Conservation (phyloP, 2,329 filamentous ascomycete genomes). For the Arthrocladium fulminans region DNA sequence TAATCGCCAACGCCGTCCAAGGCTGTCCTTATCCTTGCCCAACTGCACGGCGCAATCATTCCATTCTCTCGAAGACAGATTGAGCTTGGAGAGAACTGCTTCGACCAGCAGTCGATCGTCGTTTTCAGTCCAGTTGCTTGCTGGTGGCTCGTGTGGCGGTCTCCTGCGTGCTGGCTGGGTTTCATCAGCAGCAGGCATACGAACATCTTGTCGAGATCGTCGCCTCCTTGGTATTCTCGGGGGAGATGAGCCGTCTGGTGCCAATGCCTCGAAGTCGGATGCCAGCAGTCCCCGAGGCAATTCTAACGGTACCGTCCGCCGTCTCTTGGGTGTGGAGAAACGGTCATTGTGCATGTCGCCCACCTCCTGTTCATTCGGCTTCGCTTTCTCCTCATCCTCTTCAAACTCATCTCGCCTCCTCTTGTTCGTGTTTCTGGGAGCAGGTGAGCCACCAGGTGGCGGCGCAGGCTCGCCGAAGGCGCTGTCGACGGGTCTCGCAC, state of each 20-base stretch:
- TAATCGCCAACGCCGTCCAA: conserved; percentile 35
- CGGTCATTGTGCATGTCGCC: conserved; percentile 13
- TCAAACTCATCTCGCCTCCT: conserved; percentile 28
- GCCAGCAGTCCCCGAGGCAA: conserved; percentile 36
- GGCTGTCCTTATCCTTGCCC: conserved; percentile 33
- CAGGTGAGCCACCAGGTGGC: conserved; percentile 18
- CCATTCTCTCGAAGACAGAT: conserved; percentile 37
- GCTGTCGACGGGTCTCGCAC: conserved; percentile 25
- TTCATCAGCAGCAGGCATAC: conserved; percentile 16
- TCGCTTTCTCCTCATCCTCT: conserved; percentile 22
- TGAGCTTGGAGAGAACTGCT: conserved; percentile 37
- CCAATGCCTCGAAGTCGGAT: conserved; percentile 35
- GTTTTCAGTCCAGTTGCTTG: conserved; percentile 30
- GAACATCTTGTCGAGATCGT: conserved; percentile 11
- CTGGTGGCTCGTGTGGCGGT: conserved; percentile 8
- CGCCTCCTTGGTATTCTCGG: conserved; percentile 17
- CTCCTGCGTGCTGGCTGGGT: conserved; percentile 9
- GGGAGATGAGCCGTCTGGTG: conserved; percentile 22
- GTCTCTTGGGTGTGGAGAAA: conserved; percentile 36
- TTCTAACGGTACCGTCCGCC: conserved; percentile 33
- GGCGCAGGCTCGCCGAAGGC: conserved; percentile 22
- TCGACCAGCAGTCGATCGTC: conserved; percentile 37
- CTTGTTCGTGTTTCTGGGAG: conserved; percentile 31
- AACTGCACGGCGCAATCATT: conserved; percentile 37
- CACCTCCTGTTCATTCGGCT: conserved; percentile 15